Conservation (phyloP, 768 basidiomycete genomes). For the Pulveroboletus ravenelii region DNA sequence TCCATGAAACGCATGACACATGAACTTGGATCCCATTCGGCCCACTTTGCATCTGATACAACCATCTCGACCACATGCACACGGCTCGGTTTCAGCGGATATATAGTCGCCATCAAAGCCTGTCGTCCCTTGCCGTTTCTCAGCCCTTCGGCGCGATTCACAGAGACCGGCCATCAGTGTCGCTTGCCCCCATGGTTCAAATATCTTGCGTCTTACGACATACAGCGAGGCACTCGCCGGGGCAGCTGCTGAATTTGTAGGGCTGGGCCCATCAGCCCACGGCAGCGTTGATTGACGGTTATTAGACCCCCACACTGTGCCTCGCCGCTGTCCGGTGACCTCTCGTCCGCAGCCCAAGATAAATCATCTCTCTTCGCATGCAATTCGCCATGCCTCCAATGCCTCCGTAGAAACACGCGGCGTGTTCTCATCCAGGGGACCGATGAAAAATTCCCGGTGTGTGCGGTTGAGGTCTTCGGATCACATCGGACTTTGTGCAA, state of each 20-base stretch:
- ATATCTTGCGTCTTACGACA: conserved; percentile 5
- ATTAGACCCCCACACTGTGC: not conserved
- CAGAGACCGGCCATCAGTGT: not conserved
- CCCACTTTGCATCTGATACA: not conserved
- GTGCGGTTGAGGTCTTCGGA: not conserved
- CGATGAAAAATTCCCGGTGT: not conserved
- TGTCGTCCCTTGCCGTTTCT: not conserved
- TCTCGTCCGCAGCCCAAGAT: not conserved
- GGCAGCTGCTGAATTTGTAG: not conserved
- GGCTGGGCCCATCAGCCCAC: not conserved
- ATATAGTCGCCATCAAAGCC: not conserved
- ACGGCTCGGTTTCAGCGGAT: not conserved
- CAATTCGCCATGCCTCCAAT: not conserved
- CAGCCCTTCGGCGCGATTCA: not conserved
- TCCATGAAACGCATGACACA: too few species aligned
- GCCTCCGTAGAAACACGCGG: not conserved
- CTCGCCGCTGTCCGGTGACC: not conserved
- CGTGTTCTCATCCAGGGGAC: not conserved
- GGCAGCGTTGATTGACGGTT: not conserved
- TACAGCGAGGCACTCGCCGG: not conserved
- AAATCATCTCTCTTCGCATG: not conserved
- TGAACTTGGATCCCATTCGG: not conserved
- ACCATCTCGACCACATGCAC: not conserved
- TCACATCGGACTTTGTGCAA: not conserved
- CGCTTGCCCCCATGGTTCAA: not conserved